Conservation (phyloP, 2,329 filamentous ascomycete genomes). For the Nemania serpens region DNA sequence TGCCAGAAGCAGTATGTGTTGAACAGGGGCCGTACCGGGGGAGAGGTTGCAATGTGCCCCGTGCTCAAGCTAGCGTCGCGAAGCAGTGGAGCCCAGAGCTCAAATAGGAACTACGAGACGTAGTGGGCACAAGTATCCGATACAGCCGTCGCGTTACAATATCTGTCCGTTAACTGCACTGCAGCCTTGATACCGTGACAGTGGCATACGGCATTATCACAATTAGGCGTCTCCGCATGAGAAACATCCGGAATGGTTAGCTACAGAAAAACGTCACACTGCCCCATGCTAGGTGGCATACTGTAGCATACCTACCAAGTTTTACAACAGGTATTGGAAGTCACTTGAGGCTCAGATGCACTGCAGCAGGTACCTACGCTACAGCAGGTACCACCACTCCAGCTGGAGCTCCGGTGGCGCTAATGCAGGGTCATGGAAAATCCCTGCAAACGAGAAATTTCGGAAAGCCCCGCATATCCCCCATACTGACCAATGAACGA, state of each 20-base stretch:
- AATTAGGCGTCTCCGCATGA: too few relatives aligned
- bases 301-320: not conserved
- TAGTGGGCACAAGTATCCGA: conserved; percentile 2
- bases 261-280: too few relatives aligned
- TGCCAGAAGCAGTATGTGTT: not conserved
- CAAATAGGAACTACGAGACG: not conserved
- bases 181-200: conserved; percentile 2
- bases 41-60: conserved; percentile 18
- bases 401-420: conserved; percentile 28
- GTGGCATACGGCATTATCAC: not conserved
- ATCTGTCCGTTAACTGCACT: too few relatives aligned
- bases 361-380: not conserved
- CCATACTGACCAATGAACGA: conserved; percentile 26
- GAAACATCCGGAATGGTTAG: too few relatives aligned
- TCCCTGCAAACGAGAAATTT: conserved; percentile 36
- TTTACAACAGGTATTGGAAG: not conserved
- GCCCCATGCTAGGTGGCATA: not conserved
- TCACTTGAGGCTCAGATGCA: conserved; percentile 8
- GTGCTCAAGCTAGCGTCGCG: conserved; percentile 23
- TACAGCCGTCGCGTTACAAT: not conserved
- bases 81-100: conserved; percentile 7
- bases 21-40: conserved; percentile 14
- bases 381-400: not conserved
- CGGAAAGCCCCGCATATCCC: conserved; percentile 28
- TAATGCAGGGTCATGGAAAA: conserved; percentile 26